Base-by-base conservation (phyloP, 192 early-diverging fungal species). In the Geranomyces variabilis region DNA sequence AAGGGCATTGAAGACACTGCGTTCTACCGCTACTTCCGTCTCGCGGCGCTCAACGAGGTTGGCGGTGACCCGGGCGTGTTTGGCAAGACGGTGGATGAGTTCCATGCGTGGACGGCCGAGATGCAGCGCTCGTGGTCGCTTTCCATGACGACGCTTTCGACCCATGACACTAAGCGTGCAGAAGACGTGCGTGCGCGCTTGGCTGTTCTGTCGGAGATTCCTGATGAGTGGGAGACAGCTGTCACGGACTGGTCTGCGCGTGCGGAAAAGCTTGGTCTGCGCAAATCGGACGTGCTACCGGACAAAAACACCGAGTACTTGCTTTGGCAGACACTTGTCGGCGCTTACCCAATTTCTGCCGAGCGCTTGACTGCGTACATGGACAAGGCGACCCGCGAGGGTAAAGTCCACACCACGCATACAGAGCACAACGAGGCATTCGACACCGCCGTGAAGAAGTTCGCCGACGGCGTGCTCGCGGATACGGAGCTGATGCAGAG, bases 301-400 rank as follows among this genome's bases (percentile, higher is more conserved):
- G 72, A 74, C 64, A 63, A 65, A 31, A 74, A 74, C 51, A 74
- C 72, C n/a, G 72, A 74, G 51, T 74, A 74, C 24, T 41, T 74
- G 7, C 41, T 74, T 21, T 74, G 72, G 72, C 72, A 74, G 33
- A 67, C 72, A 1, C 28, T 74, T 8, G 72, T 74, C 0, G 72
- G 72, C 26, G 63, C 72, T 0, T 74, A 43, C 26, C 72, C 72
- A 7, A 74, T 74, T 33, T 43, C 33, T 22, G 33, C 19, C 28
- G 63, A 66, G 10, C 63, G 72, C 1, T 26, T 74, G 9, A 33
- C 34, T 8, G 72, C 63, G 13, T 74, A 74, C 44, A 55, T 74
- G 63, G 65, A 74, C 63, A 74, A 74, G 41, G 72, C 72, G 13
- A 59, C 53, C n/a, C 46, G 56, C 14, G 72, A 74, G 43, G 63